Percentiles rank a stretch among this genome's conserved stretches.
Evolutionary conservation across 2,329 filamentous ascomycete genomes (phyloP).

Genomic region (Aureobasidium vineae): DNA sequence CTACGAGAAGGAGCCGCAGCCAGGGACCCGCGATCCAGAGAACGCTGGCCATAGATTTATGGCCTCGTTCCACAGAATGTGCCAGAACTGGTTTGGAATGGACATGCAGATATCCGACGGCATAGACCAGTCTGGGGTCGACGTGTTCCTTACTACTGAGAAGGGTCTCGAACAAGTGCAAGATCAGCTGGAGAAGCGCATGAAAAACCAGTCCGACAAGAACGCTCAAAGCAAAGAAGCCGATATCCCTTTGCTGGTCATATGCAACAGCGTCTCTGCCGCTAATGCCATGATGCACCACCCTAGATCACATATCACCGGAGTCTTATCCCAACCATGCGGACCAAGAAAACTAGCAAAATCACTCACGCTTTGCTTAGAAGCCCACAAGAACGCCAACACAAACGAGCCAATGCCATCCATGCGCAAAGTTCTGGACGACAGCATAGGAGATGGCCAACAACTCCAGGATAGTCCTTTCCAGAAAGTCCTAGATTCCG

Average conservation of each 20-base stretch:
- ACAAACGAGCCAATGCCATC: not conserved
- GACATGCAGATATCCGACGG: slow-evolving; percentile 12
- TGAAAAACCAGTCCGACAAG: not conserved
- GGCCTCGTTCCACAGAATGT: slow-evolving; percentile 24
- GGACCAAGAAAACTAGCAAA: slow-evolving; percentile 31
- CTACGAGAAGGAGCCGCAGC: slow-evolving; percentile 6
- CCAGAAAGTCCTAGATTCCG: not conserved
- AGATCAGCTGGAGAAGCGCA: slow-evolving; percentile 2
- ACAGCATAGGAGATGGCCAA: slow-evolving; percentile 3
- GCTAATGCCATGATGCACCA: slow-evolving; percentile 22
- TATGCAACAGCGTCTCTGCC: slow-evolving; percentile 16
- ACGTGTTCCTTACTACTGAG: slow-evolving; percentile 26
- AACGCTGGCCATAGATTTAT: slow-evolving; percentile 22
- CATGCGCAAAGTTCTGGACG: not conserved
- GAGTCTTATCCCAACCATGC: slow-evolving; percentile 15
- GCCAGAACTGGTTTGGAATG: slow-evolving; percentile 24
- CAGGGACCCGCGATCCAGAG: slow-evolving; percentile 1
- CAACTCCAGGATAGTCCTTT: not conserved
- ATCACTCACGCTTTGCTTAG: slow-evolving; percentile 27
- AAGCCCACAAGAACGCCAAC: slow-evolving; percentile 2
- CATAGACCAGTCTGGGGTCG: not conserved
- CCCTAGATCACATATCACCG: not conserved
- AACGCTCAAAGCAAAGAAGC: not conserved
- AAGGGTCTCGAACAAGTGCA: slow-evolving; percentile 4
- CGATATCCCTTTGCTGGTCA: slow-evolving; percentile 19